Evolutionary conservation across 2,329 filamentous ascomycete species (phyloP), one percentile per base, ranked within the genome.

Genomic region (Epichloe sylvatica): DNA sequence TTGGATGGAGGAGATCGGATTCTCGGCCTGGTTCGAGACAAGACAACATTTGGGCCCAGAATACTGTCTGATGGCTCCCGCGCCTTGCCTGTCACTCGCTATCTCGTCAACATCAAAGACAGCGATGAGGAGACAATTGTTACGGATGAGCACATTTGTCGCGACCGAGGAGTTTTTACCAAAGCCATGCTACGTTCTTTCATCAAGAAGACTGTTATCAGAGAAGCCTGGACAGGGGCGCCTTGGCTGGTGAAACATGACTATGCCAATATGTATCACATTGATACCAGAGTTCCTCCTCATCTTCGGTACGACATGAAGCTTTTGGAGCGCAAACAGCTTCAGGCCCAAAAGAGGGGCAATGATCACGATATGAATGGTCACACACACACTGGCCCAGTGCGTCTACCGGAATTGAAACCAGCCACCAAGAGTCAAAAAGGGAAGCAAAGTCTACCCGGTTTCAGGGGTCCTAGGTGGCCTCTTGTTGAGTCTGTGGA

Each of bases 181-280:
- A 97, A 98, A 67, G 83, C 90, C 45, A 90, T 96, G 64, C 73
- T 98, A 39, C 82, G 91, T 35, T 88, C 89, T 5, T 98, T 96
- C 56, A 86, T 98, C 55, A 95, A 95, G 64, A 90, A 94, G 66
- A 92, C 89, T 0, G 84, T 96, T n/a, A 84, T 83, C 2, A 75
- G 91, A 53, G 92, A 97, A 61, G 80, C 88, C 4, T 97, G 90
- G 88, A 91, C 82, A 53, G 91, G 91, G n/a, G 92, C 92, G 0
- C 91, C 92, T 0, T 98, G 92, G 92, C 71, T 94, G 49, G 91
- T 97, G 17, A 96, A 94, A 68, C 77, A 84, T 36, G 82, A 88
- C 49, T 81, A 94, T 52, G 92, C 92, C 1, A 79, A 80, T 43
- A 77, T 83, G 54, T 95, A 92, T 65, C 83, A 87, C 54, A 92